A percentile compares a stretch with the other conserved stretches of the same genome.
Evolutionary conservation across 306 rosid species (phyloP).

Genomic region (Quercus robur): DNA sequence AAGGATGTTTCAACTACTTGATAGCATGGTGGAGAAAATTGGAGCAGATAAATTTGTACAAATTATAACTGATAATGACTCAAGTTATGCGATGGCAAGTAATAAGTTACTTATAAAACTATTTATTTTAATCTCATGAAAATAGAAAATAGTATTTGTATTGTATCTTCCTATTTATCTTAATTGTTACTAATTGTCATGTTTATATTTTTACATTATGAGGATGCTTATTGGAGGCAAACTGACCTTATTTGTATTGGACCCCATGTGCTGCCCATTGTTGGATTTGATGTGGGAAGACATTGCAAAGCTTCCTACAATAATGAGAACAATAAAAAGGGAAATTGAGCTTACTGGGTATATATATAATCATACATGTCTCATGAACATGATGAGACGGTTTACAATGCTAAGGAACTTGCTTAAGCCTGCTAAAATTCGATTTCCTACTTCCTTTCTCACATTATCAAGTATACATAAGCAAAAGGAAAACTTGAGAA

Average conservation of each 20-base stretch:
- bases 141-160: neutral
- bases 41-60: neutral
- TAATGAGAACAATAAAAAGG: neutral
- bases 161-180: neutral
- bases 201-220: neutral
- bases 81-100: neutral
- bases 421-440: neutral
- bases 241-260: too few relatives aligned
- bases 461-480: neutral
- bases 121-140: neutral
- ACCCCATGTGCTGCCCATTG: too few relatives aligned
- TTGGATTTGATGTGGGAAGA: too few relatives aligned
- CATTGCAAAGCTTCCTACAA: neutral
- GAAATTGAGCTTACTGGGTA: neutral
- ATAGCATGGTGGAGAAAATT: neutral
- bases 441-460: constrained; percentile 3
- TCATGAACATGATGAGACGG: neutral
- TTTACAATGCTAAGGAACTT: neutral
- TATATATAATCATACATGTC: neutral
- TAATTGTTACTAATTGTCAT: neutral
- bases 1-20: neutral
- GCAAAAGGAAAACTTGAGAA: neutral
- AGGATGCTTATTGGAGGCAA: neutral
- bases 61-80: neutral
- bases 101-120: neutral